Base-by-base conservation (phyloP, 2,329 filamentous ascomycete genomes). In the Fusarium robinianum region DNA sequence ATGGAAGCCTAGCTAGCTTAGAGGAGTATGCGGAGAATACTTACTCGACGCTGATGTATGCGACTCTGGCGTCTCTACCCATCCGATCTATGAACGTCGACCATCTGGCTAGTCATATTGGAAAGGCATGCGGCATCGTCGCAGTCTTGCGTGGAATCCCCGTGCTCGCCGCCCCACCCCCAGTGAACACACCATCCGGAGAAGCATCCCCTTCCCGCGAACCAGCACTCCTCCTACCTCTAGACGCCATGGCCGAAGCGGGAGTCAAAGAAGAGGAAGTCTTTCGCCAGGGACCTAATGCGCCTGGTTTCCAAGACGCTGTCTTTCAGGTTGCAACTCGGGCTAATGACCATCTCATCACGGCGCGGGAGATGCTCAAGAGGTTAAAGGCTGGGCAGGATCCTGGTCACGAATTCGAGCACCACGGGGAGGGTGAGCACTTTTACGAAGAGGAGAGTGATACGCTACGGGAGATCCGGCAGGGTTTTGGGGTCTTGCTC, bases 261-360 rank as follows among this genome's bases (percentile, higher is more conserved):
- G 85, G 85, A 2, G 79, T 97, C 1, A 83, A 83, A 38, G 92
- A 97, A 65, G 94, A 99, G 65, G 88, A 96, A 29, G 85, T 99
- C 0, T 88, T 95, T 47, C 80, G 92, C 7, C 77, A 84, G 27
- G 92, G 91, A 0, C 83, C 87, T 0, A 72, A 81, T n/a, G 92
- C 92, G 0, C 76, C 82, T 0, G 91, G 91, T 0, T 75, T 97
- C 12, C 84, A 87, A 49, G 92, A 99, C 67, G 92, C 91, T 4
- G 83, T 97, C 1, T 99, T 97, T 68, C 79, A 83, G 4, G 89
- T 99, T 10, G 94, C 94, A 1, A 99, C 94, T 0, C 81, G 92
- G 24, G 94, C 94, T 6, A 95, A 95, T 63, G 94, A 99, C 65
- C 94, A 99, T 68, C 75, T 99, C 22, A 95, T 96, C 57, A 97